These are phyloP conservation scores for Panaeolus papilionaceus DNA, from an alignment of 768 basidiomycete species.

Conservation along the genomic window DNA sequence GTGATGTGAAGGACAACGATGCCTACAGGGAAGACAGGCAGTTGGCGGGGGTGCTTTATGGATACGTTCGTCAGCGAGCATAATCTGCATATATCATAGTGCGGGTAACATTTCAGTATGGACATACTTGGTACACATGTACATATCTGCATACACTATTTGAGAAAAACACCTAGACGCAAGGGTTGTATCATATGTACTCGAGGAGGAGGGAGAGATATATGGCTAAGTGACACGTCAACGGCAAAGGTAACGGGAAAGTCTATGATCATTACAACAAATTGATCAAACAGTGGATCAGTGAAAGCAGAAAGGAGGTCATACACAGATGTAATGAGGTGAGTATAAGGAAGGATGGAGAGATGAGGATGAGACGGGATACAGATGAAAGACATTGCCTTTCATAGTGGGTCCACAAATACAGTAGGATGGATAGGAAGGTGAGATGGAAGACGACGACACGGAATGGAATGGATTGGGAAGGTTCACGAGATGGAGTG, in stretches of 20 bases:
- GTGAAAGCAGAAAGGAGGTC: neutral
- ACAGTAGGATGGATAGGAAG: neutral
- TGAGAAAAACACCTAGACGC: neutral
- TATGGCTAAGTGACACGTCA: neutral
- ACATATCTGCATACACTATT: neutral
- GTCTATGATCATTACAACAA: neutral
- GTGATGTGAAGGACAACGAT: neutral
- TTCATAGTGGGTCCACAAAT: conserved; percentile 1
- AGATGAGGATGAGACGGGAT: neutral
- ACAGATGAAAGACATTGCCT: neutral
- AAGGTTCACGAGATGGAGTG: neutral
- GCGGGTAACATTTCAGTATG: neutral
- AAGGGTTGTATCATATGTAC: neutral
- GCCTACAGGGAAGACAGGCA: neutral
- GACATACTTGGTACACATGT: neutral
- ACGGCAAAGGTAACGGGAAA: neutral
- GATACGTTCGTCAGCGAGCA: neutral
- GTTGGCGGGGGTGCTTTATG: no score
- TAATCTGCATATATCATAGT: neutral
- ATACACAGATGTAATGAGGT: neutral
- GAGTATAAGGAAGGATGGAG: neutral
- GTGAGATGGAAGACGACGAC: neutral
- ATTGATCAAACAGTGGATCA: neutral
- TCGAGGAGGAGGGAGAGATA: no score
- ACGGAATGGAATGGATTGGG: no score